These are phyloP conservation scores for Aspergillus sp. DNA, from an alignment of 2,329 filamentous ascomycete species.

Conservation along the genomic window DNA sequence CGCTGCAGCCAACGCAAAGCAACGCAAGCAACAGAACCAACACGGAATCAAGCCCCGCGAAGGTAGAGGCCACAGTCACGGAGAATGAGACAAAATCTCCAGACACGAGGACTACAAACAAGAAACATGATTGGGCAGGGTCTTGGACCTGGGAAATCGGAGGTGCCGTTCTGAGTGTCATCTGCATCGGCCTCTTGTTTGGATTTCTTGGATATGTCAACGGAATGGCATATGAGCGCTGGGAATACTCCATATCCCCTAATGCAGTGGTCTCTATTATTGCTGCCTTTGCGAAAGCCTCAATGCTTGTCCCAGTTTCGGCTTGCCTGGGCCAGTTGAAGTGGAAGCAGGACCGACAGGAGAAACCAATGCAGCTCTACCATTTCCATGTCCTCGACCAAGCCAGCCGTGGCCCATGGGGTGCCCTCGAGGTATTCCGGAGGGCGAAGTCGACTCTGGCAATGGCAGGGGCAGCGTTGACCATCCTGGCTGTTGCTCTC, in stretches of 20 bases:
- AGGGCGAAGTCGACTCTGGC: slow-evolving; percentile 8
- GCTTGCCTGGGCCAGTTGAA: slow-evolving; percentile 26
- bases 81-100: no score
- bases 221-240: slow-evolving; percentile 6
- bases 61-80: no score
- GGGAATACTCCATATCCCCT: slow-evolving; percentile 14
- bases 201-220: no score
- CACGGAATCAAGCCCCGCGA: no score
- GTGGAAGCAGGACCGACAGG: slow-evolving; percentile 15
- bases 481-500: slow-evolving; percentile 16
- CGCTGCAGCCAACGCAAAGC: no score
- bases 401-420: slow-evolving; percentile 24
- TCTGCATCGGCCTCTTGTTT: no score
- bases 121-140: no score
- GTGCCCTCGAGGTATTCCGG: slow-evolving; percentile 18
- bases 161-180: no score
- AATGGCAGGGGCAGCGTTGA: slow-evolving; percentile 17
- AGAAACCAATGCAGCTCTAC: slow-evolving; percentile 10
- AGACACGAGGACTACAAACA: no score
- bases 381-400: slow-evolving; percentile 21
- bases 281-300: slow-evolving; percentile 18
- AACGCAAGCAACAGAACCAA: no score
- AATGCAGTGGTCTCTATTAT: slow-evolving; percentile 26
- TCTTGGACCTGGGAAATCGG: no score
- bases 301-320: slow-evolving; percentile 18